Evolutionary conservation across 148 eudicot species (phyloP).

Genomic region (Diospyros lotus): DNA sequence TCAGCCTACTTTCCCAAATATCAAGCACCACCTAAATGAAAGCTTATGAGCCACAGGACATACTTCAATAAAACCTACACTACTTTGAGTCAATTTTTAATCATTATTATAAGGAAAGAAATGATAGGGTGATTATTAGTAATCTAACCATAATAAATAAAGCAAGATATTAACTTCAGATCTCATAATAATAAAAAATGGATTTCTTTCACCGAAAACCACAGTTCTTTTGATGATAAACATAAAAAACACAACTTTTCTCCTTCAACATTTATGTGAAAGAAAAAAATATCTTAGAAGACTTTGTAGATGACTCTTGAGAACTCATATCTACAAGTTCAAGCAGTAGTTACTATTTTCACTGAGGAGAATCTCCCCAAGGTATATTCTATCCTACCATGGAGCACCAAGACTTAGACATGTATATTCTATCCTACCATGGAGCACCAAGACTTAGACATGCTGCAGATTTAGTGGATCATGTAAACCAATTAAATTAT

Average conservation of each 20-base stretch:
- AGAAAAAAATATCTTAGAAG: neutral
- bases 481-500: no score
- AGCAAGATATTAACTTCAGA: neutral
- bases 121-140: neutral
- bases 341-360: neutral
- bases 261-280: neutral
- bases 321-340: neutral
- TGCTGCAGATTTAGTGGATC: no score
- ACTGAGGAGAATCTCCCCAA: no score
- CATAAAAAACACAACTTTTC: neutral
- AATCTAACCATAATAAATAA: neutral
- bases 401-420: no score
- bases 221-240: neutral
- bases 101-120: neutral
- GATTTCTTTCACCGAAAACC: neutral
- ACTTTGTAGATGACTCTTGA: neutral
- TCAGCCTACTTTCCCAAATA: neutral
- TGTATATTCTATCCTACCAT: no score
- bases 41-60: neutral
- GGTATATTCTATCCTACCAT: no score
- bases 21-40: neutral
- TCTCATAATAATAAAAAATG: neutral
- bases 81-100: neutral
- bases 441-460: no score
- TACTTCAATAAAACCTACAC: neutral